Base-by-base conservation (phyloP, 805 yeast genomes). In the Schwanniomyces vanrijiae region DNA sequence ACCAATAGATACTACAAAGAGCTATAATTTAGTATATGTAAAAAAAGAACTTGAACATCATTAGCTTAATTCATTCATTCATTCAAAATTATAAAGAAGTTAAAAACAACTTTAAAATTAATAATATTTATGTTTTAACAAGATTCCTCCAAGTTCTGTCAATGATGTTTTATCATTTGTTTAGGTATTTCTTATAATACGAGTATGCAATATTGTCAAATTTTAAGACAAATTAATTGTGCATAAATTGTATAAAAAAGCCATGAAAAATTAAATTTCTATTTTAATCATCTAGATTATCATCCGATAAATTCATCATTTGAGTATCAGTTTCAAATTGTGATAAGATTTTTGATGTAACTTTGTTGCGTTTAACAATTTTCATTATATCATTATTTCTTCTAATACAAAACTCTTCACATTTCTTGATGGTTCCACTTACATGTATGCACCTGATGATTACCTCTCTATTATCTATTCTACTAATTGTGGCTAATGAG, bases 351-450 rank as follows among this genome's bases (percentile, higher is more conserved):
- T 20, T 29, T n/a, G 29, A 19, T 8, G 19, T 45, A 3, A 37
- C 20, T 11, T 44, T 38, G 18, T 52, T 47, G 21, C 47, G 49
- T 24, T 47, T 49, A 14, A 60, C 26, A 40, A 50, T 18, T 47
- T 64, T 52, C 59, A 78, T 66, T 38, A 66, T 51, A 37, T 69
- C 65, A 43, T 75, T 71, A 59, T 81, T 71, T 46, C 75, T 63
- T 24, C 52, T 51, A 10, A 88, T 81, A 0, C 90, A 85, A 48
- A 74, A 79, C 53, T 82, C 78, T 60, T 91, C 96, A 53, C 95
- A 81, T 59, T 88, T 89, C 60, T 83, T 84, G 26, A 91, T 90
- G 0, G 97, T 90, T 0, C 97, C 98, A 58, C 96, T 84, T 0
- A 88, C 82, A 47, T 85, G 86, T 4, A 78, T 67, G 24, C 88